Evolutionary conservation across 371 early-diverging fungal species (phyloP).

Genomic region (Rhizopus delemar): DNA sequence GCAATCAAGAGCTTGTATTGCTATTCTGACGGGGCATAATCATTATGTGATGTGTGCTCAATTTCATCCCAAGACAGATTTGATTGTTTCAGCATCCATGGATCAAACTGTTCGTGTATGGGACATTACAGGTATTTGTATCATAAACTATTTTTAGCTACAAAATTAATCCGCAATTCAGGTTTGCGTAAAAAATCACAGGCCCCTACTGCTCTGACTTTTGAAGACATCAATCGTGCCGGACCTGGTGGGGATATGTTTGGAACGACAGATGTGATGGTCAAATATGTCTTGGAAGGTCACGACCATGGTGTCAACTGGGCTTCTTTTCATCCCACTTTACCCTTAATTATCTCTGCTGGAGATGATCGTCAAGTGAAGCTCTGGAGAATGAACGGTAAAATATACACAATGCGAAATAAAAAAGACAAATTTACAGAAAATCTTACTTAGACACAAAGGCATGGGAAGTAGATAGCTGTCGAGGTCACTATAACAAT

Average conservation of each 20-base stretch:
- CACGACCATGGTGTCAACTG: slow-evolving; percentile 99
- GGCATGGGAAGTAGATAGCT: slow-evolving; percentile 98
- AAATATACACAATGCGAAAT: background rate
- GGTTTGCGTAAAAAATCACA: slow-evolving; percentile 84
- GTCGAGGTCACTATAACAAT: slow-evolving; percentile 98
- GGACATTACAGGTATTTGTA: slow-evolving; percentile 88
- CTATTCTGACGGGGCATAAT: slow-evolving; percentile 97
- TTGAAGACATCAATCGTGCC: slow-evolving; percentile 60
- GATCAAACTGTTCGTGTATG: slow-evolving; percentile 99
- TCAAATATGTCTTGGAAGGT: slow-evolving; percentile 98
- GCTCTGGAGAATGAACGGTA: slow-evolving; percentile 97
- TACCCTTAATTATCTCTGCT: slow-evolving; percentile 93
- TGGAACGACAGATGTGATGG: slow-evolving; percentile 92
- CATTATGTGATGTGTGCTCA: slow-evolving; percentile 99
- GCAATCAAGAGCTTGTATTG: slow-evolving; percentile 98
- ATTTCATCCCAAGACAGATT: slow-evolving; percentile 96
- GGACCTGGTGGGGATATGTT: slow-evolving; percentile 85
- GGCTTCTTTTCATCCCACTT: slow-evolving; percentile 93
- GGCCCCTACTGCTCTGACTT: slow-evolving; percentile 58
- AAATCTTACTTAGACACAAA: slow-evolving; percentile 66
- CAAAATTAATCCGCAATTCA: slow-evolving; percentile 15
- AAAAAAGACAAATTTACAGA: background rate
- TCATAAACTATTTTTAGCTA: too few relatives aligned
- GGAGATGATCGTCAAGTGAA: slow-evolving; percentile 99
- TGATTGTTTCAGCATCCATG: slow-evolving; percentile 95